Evolutionary conservation across 441 rosid species (phyloP), one percentile per base, ranked within the genome.

Genomic region (Arabidopsis hybrid): DNA sequence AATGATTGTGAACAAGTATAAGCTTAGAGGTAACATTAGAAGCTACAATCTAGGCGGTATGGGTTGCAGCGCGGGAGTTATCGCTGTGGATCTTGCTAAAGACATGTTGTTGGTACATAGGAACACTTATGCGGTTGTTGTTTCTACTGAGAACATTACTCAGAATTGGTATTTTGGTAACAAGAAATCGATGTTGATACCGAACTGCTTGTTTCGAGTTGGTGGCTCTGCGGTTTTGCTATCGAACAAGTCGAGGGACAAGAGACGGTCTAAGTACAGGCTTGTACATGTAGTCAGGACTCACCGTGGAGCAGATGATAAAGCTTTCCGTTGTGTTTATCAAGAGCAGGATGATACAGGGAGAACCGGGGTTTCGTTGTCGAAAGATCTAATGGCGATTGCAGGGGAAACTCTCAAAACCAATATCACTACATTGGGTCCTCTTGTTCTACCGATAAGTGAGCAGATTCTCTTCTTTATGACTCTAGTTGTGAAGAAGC

Each of bases 151-250:
- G 78, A 90, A 89, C 71, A 87, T 90, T 6, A 88, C 92, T 43
- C 96, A 90, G 81, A 90, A 90, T 67, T 88, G 93, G 93, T 88
- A 87, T 64, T 90, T 89, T 26, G 96, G 94, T 71, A 90, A 90
- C 55, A 86, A 87, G 67, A 90, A 90, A 63, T 75, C 92, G 13
- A 89, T 88, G 96, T 65, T 86, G 86, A 90, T 89, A 52, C 92
- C 89, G 1, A 90, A 90, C 74, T 90, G 92, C 80, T 82, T 90
- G 85, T 87, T 89, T 42, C 80, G 90, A 0, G 89, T 90, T 13
- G 93, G 92, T 6, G 86, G 93, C 17, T 50, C 89, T 0, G 96
- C 93, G 0, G 71, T 88, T 74, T 79, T 88, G 81, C 83, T 89
- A 4, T 90, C 96, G 0, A 88, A 87, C 60, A 88, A 82, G 75